Conservation (phyloP, 2,329 filamentous ascomycete species). For the Leptodontidium sp. region DNA sequence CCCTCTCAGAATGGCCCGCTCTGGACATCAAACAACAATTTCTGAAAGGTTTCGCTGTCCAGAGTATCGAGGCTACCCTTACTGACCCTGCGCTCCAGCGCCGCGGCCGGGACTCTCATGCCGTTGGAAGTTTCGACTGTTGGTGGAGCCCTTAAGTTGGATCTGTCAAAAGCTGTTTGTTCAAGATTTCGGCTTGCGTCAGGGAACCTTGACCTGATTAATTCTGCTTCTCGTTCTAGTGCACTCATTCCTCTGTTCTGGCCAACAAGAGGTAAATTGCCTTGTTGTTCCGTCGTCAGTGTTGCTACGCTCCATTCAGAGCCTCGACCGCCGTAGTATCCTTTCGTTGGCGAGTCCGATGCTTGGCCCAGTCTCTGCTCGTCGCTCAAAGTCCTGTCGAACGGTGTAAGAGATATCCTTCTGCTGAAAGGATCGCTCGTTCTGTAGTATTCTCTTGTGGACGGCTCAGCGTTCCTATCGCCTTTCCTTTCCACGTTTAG, state of each 20-base stretch:
- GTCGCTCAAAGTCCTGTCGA: neutral
- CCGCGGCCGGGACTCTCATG: constrained; percentile 1
- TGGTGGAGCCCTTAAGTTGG: neutral
- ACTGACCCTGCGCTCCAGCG: constrained; percentile 1
- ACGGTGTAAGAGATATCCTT: neutral
- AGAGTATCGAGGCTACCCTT: neutral
- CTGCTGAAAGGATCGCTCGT: neutral
- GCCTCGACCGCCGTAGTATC: neutral
- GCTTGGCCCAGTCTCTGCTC: neutral
- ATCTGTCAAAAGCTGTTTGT: neutral
- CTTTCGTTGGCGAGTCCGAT: neutral
- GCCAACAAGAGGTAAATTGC: neutral
- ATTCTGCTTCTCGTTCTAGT: neutral
- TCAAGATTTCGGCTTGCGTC: neutral
- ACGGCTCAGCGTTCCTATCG: neutral
- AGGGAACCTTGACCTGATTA: constrained; percentile 1
- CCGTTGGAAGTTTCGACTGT: constrained; percentile 3
- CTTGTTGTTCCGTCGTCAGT: neutral
- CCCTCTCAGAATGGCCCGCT: constrained; percentile 8
- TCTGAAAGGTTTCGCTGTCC: constrained; percentile 12
- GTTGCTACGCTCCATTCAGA: constrained; percentile 10
- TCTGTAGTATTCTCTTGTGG: neutral
- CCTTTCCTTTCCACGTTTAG: neutral
- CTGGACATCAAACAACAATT: constrained; percentile 13
- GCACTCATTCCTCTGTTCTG: neutral